Evolutionary conservation across 2,329 filamentous ascomycete species (phyloP), one percentile per base, ranked within the genome.

Genomic region (Stemphylium lycopersici): DNA sequence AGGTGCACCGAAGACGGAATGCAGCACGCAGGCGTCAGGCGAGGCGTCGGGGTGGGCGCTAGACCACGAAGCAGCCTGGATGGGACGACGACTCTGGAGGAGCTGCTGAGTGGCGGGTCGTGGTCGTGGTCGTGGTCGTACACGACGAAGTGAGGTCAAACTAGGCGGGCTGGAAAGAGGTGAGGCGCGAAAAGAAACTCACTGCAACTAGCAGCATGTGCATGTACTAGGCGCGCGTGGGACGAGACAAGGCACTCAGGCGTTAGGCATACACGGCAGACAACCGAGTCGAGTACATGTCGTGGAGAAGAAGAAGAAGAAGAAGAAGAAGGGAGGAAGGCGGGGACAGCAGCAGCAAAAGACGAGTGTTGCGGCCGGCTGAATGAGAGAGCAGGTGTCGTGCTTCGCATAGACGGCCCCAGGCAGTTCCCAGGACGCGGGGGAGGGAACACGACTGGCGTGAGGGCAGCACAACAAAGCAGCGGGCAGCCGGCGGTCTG

Each of bases 331-430:
- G 26, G 45, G 52, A 50, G 37, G 37, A 33, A 18, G 26, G 43
- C 37, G 57, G 57, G 60, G 53, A 55, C 55, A 59, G 62, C 61
- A 53, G 61, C 57, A 64, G 62, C 51, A 58, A 55, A 18, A 22
- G 18, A 22, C 22, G 37, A 22, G 37, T 22, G 37, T 39, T 39
- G 37, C 37, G 13, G n/a, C 50, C 59, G 63, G 66, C 47, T 62
- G 65, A 64, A 68, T 60, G 61, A 66, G 57, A 53, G 58, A 53
- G 58, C 61, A 59, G 64, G 61, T 68, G 71, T 73, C 26, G 34
- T 39, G 69, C 70, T 70, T 74, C 73, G 71, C 70, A 74, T 74
- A 50, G 63, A 66, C 65, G 62, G 60, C 56, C 59, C 51, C 52
- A 42, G 58, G 50, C 56, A 52, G 59, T 55, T 58, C 65, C 58